Evolutionary conservation across 805 yeast genomes (phyloP), one percentile per base, ranked within the genome.

Genomic region (Wickerhamomyces hampshirensis): DNA sequence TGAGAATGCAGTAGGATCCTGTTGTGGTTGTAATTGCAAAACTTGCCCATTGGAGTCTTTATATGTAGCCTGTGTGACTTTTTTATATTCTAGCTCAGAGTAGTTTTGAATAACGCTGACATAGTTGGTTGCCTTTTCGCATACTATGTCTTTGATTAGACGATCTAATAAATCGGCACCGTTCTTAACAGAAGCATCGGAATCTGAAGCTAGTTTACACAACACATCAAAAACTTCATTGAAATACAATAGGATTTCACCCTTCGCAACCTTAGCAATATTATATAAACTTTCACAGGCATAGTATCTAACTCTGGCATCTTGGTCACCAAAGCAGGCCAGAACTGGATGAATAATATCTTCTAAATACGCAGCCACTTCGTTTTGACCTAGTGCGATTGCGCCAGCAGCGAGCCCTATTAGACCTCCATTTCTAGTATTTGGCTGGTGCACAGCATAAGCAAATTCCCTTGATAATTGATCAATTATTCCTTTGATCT

Each of bases 371-470:
- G 67, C 66, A 0, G 96, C 93, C 24, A 93, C 86, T 32, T 89
- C 91, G 47, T 76, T 77, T 28, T 69, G 72, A 2, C 98, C 97
- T 21, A 93, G 62, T 0, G 98, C 98, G 38, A 93, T 89, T 0
- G 96, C 88, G 4, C 88, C 93, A 10, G 96, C 95, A 5, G 98
- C 98, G 14, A 93, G 65, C 0, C 98, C 98, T 47, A 95, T 91
- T 28, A 91, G 69, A 0, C 98, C 97, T 13, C 98, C 98, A 68
- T 88, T 89, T 49, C 96, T 74, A 5, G 95, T 86, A 69, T 84
- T 71, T 34, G 96, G 78, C 62, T 85, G 80, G 66, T 89, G 84
- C 38, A 84, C 74, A 28, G 96, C 75, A 65, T 86, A 82, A 1
- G 91, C 87, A 53, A 75, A 83, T 47, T 83, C 88, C 28, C 80